Evolutionary conservation across 2,329 filamentous ascomycete genomes (phyloP).

Genomic region (Fusarium coffeatum): DNA sequence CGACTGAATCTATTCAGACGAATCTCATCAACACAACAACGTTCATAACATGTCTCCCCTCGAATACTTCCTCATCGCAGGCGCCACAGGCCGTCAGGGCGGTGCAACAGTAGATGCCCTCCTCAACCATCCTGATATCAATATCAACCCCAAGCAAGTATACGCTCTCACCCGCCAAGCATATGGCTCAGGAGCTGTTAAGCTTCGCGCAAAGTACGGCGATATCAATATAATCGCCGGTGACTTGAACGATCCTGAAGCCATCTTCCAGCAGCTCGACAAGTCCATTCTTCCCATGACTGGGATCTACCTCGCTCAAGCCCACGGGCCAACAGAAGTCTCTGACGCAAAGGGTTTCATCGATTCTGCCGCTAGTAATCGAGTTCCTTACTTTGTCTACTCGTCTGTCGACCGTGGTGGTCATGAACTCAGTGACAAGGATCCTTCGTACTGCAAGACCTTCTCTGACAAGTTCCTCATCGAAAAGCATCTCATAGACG

Average conservation of each 20-base stretch:
- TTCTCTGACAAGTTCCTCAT: constrained; percentile 66
- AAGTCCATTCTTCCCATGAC: constrained; percentile 22
- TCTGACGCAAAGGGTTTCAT: constrained; percentile 65
- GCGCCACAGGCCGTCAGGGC: constrained; percentile 50
- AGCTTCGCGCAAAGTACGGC: constrained; percentile 50
- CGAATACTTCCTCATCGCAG: constrained; percentile 41
- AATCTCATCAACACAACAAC: neutral
- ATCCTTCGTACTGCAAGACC: constrained; percentile 45
- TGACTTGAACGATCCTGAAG: constrained; percentile 61
- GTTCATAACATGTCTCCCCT: constrained; percentile 4
- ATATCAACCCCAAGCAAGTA: constrained; percentile 54
- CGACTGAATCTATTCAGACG: neutral
- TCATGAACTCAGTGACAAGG: constrained; percentile 61
- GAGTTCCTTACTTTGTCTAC: constrained; percentile 70
- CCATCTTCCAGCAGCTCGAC: constrained; percentile 56
- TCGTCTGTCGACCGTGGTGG: constrained; percentile 73
- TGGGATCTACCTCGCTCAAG: constrained; percentile 43
- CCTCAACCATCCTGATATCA: constrained; percentile 48
- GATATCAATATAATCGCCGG: constrained; percentile 65
- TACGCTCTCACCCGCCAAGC: constrained; percentile 63
- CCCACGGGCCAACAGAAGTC: constrained; percentile 53
- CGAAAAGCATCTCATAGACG: constrained; percentile 66
- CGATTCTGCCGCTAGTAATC: constrained; percentile 60
- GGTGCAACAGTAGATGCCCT: constrained; percentile 46
- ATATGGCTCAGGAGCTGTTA: constrained; percentile 57